Base-by-base conservation (phyloP, 2,329 filamentous ascomycete species). In the Hirsutella rhossiliensis region DNA sequence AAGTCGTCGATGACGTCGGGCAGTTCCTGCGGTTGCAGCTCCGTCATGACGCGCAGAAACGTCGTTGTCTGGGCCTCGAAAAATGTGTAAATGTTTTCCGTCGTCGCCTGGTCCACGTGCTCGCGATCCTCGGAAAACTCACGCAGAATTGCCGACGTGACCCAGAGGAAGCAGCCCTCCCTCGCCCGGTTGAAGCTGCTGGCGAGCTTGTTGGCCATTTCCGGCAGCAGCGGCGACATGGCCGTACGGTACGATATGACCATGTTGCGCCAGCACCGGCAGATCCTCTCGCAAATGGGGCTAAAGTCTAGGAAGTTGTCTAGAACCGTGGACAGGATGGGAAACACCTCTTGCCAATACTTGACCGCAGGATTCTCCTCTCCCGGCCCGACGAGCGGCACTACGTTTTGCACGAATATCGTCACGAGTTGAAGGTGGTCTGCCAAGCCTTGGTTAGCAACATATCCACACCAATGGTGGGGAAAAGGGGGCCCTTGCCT, bases 111-210 rank as follows among this genome's bases (percentile, higher is more conserved):
- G 44, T 90, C 83, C 18, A 97, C 85, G 48, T 85, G 79, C 53
- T 95, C 88, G 37, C 85, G 79, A 37, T 90, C 88, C 54, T 94
- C 87, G 0, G 87, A 92, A 59, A 97, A 98, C 62, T 98, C 92
- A 47, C 92, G 84, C 28, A 98, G 76, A 49, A 98, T 94, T 9
- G 90, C 87, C 51, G 89, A 86, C 2, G 90, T 96, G 1, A 92
- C 90, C 92, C 92, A 98, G n/a, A 98, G 72, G 73, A 98, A 98
- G 61, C 90, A 96, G 12, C 92, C 92, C 64, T 98, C 90, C 48
- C 82, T 78, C 11, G 90, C 96, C 17, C 77, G 75, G 44, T 84
- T 76, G 60, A 98, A 98, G 5, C 90, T 89, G 50, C 74, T 75
- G 1, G 87, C 87, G 45, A 98, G 76, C 63, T 90, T 94, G 54